Evolutionary conservation across 2,329 filamentous ascomycete genomes (phyloP), one percentile per base, ranked within the genome.

Genomic region (Reticulascus tulasneorum): DNA sequence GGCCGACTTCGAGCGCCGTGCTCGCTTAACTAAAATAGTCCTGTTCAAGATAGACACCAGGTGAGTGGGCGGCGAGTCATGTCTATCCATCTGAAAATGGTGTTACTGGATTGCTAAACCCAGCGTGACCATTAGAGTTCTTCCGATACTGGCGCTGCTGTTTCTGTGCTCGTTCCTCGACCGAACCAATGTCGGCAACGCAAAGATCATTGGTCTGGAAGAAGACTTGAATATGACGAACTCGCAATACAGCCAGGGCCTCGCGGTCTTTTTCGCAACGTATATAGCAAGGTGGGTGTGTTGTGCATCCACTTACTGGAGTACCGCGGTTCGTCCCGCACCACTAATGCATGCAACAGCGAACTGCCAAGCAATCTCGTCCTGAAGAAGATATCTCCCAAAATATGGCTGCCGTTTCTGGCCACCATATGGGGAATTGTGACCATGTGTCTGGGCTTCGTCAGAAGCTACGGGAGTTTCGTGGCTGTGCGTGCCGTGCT

Each of bases 101-200:
- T n/a, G n/a, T n/a, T n/a, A n/a, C 13, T 24, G 17, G 29, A 26
- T 6, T 5, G 4, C 20, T 6, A 21, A 15, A 41, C 26, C 19
- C 7, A n/a, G 9, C 8, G 10, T 21, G 11, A 23, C 16, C 11
- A 23, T 6, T 37, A 82, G 77, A 31, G 73, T 84, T 18, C 61
- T 84, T 7, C 79, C 80, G 0, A 58, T 80, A 7, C 66, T 86
- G n/a, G 71, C 78, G 0, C 49, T 84, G 1, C 61, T 85, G 2
- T 83, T 83, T 47, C 64, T 84, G 9, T 83, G 77, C 58, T 83
- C 79, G 2, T 73, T 73, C 42, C 64, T 75, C 32, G 82, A 86
- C 55, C 71, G 83, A 26, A 84, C 81, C n/a, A 86, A 86, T 52
- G 78, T 86, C 23, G 82, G 82, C 23, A 85, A 86, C 50, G 82